Base-by-base conservation (phyloP, 805 yeast genomes). In the Cyberlindnera subsufficiens region DNA sequence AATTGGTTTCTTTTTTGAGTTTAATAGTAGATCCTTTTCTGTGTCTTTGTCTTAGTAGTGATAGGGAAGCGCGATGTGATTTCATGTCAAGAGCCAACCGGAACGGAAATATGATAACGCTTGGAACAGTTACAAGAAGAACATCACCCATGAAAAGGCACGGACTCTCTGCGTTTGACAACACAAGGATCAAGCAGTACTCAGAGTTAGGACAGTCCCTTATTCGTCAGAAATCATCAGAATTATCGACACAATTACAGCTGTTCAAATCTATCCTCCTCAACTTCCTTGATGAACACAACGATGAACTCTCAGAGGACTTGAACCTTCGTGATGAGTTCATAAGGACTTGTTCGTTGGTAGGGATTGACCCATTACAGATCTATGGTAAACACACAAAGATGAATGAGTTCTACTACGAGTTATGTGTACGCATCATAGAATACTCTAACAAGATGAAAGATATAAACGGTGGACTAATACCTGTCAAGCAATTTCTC, bases 311-410 rank as follows among this genome's bases (percentile, higher is more conserved):
- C 35, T 65, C 75, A 40, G 69, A 68, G 37, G 82, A 86, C 57
- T 71, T 81, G 0, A 77, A 77, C 43, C 75, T 88, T 54, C 68
- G 95, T 27, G 66, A 73, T 25, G 82, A 86, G 56, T 87, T 89
- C 60, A 78, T 86, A 31, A 74, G 75, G 45, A 80, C 90, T 67
- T 88, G 96, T 55, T 67, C 74, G 4, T 76, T 81, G 51, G 80
- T 89, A 25, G 96, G 96, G 1, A 81, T 89, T 16, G 96, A 90
- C 59, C 93, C 96, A 0, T 60, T 90, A 22, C 41, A 60, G 45
- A 43, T 66, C n/a, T 64, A 63, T 43, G 42, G 59, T 31, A 59
- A 63, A 40, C 63, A 59, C 44, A 44, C 43, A 32, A 47, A 47
- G 33, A 47, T 64, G 32, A 56, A 61, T 36, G 89, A 83, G 52